phyloP scores from a whole-genome alignment of 352 stramenopile genomes.

The Phytopythium cucurbitacearum region DNA sequence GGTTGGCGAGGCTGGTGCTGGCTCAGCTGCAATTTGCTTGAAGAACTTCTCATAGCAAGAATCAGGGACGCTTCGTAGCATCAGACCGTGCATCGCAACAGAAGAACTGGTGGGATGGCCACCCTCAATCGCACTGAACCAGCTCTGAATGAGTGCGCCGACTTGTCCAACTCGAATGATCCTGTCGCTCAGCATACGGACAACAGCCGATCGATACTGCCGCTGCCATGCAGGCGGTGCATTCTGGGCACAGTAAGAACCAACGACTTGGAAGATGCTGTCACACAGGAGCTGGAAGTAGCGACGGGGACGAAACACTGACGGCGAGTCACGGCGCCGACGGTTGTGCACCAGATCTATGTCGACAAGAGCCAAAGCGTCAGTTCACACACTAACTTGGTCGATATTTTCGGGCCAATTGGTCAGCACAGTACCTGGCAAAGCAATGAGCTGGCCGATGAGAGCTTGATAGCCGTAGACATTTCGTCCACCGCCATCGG shows the following conservation, averaged over 20 bases:
- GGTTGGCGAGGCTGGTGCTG: slow-evolving; percentile 1
- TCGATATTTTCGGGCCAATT: not conserved
- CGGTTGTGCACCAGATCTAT: slow-evolving; percentile 68
- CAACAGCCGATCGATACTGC: slow-evolving; percentile 16
- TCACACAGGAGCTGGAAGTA: slow-evolving; percentile 46
- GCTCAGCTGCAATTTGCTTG: slow-evolving; percentile 29
- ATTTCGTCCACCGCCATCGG: slow-evolving; percentile 4
- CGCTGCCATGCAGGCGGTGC: not conserved
- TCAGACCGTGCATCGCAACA: slow-evolving; percentile 11
- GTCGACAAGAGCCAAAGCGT: not conserved
- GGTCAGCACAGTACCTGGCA: slow-evolving; percentile 34
- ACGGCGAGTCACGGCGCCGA: slow-evolving; percentile 32
- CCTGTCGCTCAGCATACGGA: slow-evolving; percentile 63
- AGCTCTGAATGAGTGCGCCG: slow-evolving; percentile 36
- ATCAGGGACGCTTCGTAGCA: slow-evolving; percentile 46
- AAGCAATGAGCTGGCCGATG: slow-evolving; percentile 32
- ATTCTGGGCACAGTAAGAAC: slow-evolving; percentile 7
- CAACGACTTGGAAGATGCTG: slow-evolving; percentile 27
- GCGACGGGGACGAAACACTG: slow-evolving; percentile 32
- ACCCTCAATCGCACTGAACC: slow-evolving; percentile 28
- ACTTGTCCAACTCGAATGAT: slow-evolving; percentile 52
- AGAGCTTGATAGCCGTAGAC: slow-evolving; percentile 28
- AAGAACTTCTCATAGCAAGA: slow-evolving; percentile 50
- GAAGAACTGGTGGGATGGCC: not conserved
- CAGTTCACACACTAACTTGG: too few species aligned